These are phyloP conservation scores for Physocladia obscura DNA, from an alignment of 192 early-diverging fungal genomes.

Conservation along the genomic window DNA sequence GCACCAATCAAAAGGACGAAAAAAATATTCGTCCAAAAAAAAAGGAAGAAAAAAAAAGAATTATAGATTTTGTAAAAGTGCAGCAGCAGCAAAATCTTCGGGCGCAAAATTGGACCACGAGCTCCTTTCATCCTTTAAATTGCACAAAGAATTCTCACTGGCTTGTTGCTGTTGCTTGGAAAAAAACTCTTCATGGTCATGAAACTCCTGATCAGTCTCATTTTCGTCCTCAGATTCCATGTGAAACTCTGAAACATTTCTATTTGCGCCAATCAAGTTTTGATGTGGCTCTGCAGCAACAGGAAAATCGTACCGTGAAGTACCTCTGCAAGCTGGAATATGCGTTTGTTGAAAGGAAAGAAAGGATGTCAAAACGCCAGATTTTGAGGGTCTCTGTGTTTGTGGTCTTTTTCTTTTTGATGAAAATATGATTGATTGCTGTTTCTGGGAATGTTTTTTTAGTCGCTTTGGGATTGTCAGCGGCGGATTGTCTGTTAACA, in stretches of 20 bases:
- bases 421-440: background rate
- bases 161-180: background rate
- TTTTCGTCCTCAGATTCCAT: background rate
- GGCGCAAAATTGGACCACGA: conserved; percentile 20
- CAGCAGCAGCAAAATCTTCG: conserved; percentile 14
- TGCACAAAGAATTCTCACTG: background rate
- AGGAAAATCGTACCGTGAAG: background rate
- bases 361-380: background rate
- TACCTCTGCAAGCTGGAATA: background rate
- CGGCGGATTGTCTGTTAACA: background rate
- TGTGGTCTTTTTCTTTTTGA: background rate
- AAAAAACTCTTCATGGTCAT: background rate
- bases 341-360: background rate
- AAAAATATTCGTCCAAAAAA: background rate
- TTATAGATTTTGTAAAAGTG: background rate
- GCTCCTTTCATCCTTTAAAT: too few species aligned
- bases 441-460: background rate
- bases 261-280: background rate
- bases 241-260: background rate
- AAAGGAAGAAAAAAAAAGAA: background rate
- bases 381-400: background rate
- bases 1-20: background rate
- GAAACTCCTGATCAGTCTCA: background rate
- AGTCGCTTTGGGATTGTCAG: background rate
- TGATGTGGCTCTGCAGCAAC: background rate